A percentile compares a stretch with the other conserved stretches of the same genome.
Conservation (phyloP, 2,329 filamentous ascomycete genomes). For the Monilinia aucupariae region DNA sequence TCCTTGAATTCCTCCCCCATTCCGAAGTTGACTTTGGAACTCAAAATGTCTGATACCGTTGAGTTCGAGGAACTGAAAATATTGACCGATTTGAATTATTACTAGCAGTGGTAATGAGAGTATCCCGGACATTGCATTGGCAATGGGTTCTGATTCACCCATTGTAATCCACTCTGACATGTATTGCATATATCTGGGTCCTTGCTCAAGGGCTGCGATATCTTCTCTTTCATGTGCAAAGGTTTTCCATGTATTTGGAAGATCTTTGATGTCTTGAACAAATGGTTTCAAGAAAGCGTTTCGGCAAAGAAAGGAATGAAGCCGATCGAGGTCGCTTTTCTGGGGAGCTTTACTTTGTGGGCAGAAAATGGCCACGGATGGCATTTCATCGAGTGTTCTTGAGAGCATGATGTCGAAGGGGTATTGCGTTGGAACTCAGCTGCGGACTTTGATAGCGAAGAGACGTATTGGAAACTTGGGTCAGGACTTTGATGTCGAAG, state of each 20-base stretch:
- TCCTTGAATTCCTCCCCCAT: conserved; percentile 19
- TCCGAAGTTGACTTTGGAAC: conserved; percentile 9
- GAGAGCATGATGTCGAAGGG: neutral
- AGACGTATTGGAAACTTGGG: no score
- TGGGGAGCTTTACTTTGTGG: conserved; percentile 12
- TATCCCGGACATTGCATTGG: conserved; percentile 13
- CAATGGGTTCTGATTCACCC: neutral
- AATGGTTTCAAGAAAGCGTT: conserved; percentile 16
- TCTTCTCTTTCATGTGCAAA: neutral
- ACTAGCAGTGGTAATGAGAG: conserved; percentile 10
- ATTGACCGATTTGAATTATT: conserved; percentile 16
- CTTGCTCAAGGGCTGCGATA: neutral
- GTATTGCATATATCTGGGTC: neutral
- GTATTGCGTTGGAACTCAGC: neutral
- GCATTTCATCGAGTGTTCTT: neutral
- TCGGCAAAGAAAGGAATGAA: conserved; percentile 1
- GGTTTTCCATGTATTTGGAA: conserved; percentile 12
- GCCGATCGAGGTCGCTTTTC: neutral
- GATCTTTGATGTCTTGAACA: neutral
- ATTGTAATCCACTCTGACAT: neutral
- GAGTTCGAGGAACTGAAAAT: conserved; percentile 19
- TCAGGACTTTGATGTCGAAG: no score
- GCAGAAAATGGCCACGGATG: conserved; percentile 8
- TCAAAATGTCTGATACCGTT: conserved; percentile 11
- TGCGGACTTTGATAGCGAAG: neutral